These are phyloP conservation scores for Termitomyces titanicus DNA, from an alignment of 768 basidiomycete genomes.

Conservation along the genomic window DNA sequence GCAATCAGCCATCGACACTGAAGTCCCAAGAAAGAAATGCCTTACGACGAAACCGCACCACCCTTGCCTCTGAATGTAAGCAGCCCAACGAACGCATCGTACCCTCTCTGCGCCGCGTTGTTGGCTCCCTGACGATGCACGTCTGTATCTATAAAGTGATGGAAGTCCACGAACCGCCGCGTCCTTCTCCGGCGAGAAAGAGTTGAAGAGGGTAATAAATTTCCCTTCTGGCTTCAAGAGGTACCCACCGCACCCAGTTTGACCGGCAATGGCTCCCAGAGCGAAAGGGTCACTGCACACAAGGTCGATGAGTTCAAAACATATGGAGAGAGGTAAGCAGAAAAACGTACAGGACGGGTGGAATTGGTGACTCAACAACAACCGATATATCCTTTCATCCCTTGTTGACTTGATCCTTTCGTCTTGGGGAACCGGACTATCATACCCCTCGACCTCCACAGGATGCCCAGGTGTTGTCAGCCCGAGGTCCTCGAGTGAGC, in stretches of 20 bases:
- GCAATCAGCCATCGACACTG: neutral
- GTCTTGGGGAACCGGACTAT: constrained; percentile 35
- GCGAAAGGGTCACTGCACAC: constrained; percentile 52
- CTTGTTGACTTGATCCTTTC: constrained; percentile 36
- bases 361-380: constrained; percentile 63
- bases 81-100: constrained; percentile 51
- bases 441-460: constrained; percentile 27
- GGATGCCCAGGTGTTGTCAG: neutral
- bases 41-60: constrained; percentile 38
- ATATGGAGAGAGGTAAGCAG: neutral
- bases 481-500: constrained; percentile 18
- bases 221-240: constrained; percentile 57
- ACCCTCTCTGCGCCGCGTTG: constrained; percentile 53
- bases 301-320: neutral
- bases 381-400: constrained; percentile 67
- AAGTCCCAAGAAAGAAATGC: constrained; percentile 6
- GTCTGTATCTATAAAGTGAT: constrained; percentile 62
- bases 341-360: constrained; percentile 57
- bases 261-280: constrained; percentile 68
- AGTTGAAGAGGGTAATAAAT: constrained; percentile 73
- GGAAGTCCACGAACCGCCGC: constrained; percentile 45
- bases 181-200: constrained; percentile 49
- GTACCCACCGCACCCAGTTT: constrained; percentile 76
- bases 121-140: constrained; percentile 42
- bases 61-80: constrained; percentile 39